Conservation (phyloP, 495 filamentous ascomycete genomes). For the Aspergillus panamensis region DNA sequence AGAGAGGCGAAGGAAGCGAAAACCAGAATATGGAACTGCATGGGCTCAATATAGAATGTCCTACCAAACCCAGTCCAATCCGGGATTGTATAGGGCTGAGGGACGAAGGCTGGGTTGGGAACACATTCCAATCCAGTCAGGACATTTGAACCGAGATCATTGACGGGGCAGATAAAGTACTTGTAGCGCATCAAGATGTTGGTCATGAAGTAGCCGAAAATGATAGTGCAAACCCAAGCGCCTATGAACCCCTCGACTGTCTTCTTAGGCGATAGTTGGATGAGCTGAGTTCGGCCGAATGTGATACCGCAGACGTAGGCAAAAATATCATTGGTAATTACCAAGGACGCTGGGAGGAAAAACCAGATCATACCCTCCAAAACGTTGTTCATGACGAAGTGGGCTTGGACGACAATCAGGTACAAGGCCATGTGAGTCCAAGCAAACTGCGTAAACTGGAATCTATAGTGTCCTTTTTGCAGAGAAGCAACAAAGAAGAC, state of each 20-base stretch:
- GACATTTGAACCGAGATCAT: slow-evolving; percentile 89
- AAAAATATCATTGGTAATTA: slow-evolving; percentile 98
- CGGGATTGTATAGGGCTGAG: slow-evolving; percentile 77
- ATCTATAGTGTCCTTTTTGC: slow-evolving; percentile 90
- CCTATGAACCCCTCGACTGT: slow-evolving; percentile 98
- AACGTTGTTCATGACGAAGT: slow-evolving; percentile 99
- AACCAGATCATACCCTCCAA: slow-evolving; percentile 99
- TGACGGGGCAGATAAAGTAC: slow-evolving; percentile 98
- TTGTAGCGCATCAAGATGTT: slow-evolving; percentile 87
- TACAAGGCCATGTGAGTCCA: slow-evolving; percentile 99
- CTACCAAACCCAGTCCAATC: slow-evolving; percentile 59
- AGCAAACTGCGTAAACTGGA: slow-evolving; percentile 98
- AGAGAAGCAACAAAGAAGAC: slow-evolving; percentile 98
- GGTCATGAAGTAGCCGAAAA: slow-evolving; percentile 79
- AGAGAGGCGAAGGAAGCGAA: slow-evolving; percentile 94
- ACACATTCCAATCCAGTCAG: slow-evolving; percentile 86
- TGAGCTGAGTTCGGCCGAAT: slow-evolving; percentile 93
- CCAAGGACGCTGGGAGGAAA: slow-evolving; percentile 90
- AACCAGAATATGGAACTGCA: slow-evolving; percentile 90
- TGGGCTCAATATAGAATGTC: slow-evolving; percentile 68
- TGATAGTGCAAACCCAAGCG: slow-evolving; percentile 91
- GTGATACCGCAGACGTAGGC: slow-evolving; percentile 97
- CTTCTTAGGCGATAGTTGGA: slow-evolving; percentile 98
- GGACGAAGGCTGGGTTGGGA: slow-evolving; percentile 89
- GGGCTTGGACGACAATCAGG: slow-evolving; percentile 94